Evolutionary conservation across 2,329 filamentous ascomycete genomes (phyloP).

Genomic region (Colletotrichum scovillei): DNA sequence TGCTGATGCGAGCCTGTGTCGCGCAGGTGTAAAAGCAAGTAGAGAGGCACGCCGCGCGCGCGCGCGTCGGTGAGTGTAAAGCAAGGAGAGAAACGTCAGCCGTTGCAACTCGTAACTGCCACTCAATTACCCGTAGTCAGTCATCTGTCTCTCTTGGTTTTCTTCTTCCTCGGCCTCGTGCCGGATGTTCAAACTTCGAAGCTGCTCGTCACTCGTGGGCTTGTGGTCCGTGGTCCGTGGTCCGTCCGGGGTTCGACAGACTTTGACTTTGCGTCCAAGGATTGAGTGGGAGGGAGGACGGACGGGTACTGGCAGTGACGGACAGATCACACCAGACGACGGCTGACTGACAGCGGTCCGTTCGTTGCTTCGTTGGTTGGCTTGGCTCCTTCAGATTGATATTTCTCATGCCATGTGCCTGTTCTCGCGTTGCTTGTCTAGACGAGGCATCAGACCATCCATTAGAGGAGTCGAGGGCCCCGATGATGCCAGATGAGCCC

Average conservation of each 20-base stretch:
- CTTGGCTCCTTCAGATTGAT: neutral
- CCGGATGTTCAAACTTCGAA: conserved; percentile 16
- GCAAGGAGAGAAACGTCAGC: neutral
- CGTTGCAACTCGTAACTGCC: neutral
- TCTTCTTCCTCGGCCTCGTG: conserved; percentile 9
- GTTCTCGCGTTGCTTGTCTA: neutral
- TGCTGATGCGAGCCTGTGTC: neutral
- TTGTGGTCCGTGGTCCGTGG: neutral
- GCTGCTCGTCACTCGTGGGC: neutral
- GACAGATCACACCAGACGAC: conserved; percentile 24
- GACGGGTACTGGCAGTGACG: neutral
- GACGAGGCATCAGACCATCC: neutral
- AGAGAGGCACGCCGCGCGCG: conserved; percentile 1
- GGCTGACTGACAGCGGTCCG: conserved; percentile 28
- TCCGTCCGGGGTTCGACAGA: neutral
- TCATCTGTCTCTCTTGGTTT: neutral
- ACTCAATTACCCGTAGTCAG: neutral
- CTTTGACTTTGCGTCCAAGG: conserved; percentile 8
- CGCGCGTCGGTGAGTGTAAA: conserved; percentile 17
- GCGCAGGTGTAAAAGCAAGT: conserved; percentile 18
- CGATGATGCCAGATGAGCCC: conserved; percentile 5
- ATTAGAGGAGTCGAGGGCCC: neutral
- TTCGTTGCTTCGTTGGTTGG: conserved; percentile 10
- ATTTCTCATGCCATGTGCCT: conserved; percentile 1
- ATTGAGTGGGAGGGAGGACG: neutral